Conservation (phyloP, 495 filamentous ascomycete genomes). For the Niebla homalea region DNA sequence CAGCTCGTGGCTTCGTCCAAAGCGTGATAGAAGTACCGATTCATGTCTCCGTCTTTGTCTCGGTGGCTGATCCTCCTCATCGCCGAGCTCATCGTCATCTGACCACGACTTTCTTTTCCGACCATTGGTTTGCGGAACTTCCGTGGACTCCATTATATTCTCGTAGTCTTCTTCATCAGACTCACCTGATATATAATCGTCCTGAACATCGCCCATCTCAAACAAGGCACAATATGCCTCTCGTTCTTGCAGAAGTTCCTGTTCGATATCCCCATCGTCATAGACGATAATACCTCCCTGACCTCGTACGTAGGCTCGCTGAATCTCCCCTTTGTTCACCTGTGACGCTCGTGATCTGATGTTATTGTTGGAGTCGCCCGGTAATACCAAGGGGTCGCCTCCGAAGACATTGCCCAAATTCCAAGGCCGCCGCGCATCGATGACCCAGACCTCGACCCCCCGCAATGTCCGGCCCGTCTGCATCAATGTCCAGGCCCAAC, state of each 20-base stretch:
- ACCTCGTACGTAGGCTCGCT: conserved; percentile 55
- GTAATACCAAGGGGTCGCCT: conserved; percentile 41
- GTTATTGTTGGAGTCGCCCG: conserved; percentile 34
- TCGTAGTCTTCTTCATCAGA: conserved; percentile 28
- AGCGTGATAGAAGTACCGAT: conserved; percentile 45
- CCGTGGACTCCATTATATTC: conserved; percentile 18
- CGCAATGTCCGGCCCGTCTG: conserved; percentile 46
- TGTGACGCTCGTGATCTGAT: conserved; percentile 35
- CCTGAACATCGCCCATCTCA: conserved; percentile 83
- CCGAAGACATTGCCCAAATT: conserved; percentile 90
- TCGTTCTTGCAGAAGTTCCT: conserved; percentile 59
- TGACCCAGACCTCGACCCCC: conserved; percentile 81
- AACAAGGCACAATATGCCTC: conserved; percentile 70
- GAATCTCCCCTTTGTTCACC: conserved; percentile 53
- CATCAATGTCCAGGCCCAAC: conserved; percentile 45
- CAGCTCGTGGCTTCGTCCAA: neutral
- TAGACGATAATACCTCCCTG: conserved; percentile 80
- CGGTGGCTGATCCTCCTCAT: conserved; percentile 54
- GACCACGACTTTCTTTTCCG: conserved; percentile 82
- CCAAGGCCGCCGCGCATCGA: conserved; percentile 87
- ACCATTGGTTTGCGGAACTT: conserved; percentile 15
- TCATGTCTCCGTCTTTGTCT: conserved; percentile 73
- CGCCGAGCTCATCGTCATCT: conserved; percentile 52
- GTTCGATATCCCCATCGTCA: conserved; percentile 93
- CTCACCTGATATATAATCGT: conserved; percentile 40